Evolutionary conservation across 1,284 basidiomycete genomes (phyloP), one percentile per base, ranked within the genome.

Genomic region (Hymenochaete sp.): DNA sequence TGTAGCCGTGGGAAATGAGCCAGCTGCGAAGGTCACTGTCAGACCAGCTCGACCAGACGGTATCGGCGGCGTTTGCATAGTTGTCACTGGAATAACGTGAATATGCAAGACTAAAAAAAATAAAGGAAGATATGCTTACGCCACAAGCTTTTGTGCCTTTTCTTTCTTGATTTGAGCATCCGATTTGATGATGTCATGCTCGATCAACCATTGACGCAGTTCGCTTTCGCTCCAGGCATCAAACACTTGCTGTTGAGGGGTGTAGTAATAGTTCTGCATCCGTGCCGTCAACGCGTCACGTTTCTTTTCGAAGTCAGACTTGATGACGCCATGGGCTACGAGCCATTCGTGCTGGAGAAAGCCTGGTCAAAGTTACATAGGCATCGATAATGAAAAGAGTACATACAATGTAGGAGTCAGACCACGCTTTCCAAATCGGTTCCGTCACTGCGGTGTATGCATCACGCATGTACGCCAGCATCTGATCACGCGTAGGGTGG

Each of bases 381-480:
- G 6, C 21, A 26, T n/a, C 14, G 14, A 26, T 16, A 14, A 33
- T 33, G 25, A 40, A 14, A 38, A 38, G 40, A 7, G 56, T 2
- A 53, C 78, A 56, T 56, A 90, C 88, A 42, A 93, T 75, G 59
- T 88, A 87, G 2, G 79, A 83, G 58, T 86, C 82, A 37, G 80
- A 82, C 92, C 92, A 97, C 3, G 80, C 76, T 27, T 86, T 68
- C 75, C 87, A 97, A 38, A 83, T 62, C 1, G 85, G 82, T 48
- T 72, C 65, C 6, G 76, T 58, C 13, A 74, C 67, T 38, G 70
- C 67, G 26, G 75, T 77, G 60, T 92, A 93, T 0, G 79, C 71
- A 24, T 78, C 70, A 37, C 72, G 70, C 71, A 91, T 84, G 59
- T 81, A 70, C 13, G 65, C 66, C 19, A 87, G 61, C 24, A 93